phyloP scores from a whole-genome alignment of 2,329 filamentous ascomycete genomes.

The Dichotomopilus funicola region DNA sequence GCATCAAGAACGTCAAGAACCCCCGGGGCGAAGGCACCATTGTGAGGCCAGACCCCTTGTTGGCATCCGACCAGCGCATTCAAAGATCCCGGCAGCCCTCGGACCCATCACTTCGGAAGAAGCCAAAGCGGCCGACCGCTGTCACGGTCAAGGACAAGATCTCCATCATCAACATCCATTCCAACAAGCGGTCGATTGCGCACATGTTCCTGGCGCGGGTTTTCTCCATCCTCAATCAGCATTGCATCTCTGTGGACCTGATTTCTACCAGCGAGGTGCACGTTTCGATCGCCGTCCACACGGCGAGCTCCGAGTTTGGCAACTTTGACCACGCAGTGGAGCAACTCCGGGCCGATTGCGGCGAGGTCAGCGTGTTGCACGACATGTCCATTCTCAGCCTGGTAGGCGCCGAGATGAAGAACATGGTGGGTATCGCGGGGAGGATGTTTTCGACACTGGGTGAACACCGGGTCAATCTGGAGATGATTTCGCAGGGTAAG shows the following conservation, averaged over 20 bases:
- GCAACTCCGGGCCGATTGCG: slow-evolving; percentile 66
- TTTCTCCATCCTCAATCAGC: slow-evolving; percentile 81
- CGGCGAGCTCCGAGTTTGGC: slow-evolving; percentile 57
- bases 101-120: slow-evolving; percentile 39
- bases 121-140: slow-evolving; percentile 71
- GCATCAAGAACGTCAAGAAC: slow-evolving; percentile 90
- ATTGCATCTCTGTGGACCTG: slow-evolving; percentile 85
- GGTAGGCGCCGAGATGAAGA: slow-evolving; percentile 94
- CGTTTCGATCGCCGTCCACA: slow-evolving; percentile 93
- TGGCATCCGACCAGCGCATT: slow-evolving; percentile 51
- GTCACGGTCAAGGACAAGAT: slow-evolving; percentile 98
- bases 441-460: slow-evolving; percentile 93
- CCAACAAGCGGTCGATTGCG: slow-evolving; percentile 90
- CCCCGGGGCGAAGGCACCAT: slow-evolving; percentile 71
- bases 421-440: slow-evolving; percentile 90
- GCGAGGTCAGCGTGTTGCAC: slow-evolving; percentile 81
- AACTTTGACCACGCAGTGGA: slow-evolving; percentile 61
- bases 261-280: slow-evolving; percentile 97
- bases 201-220: slow-evolving; percentile 95
- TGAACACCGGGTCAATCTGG: slow-evolving; percentile 90
- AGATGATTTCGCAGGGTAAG: slow-evolving; percentile 98
- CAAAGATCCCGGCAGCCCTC: slow-evolving; percentile 40
- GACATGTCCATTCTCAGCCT: slow-evolving; percentile 95
- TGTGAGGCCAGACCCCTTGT: slow-evolving; percentile 67
- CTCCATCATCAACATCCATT: slow-evolving; percentile 95